phyloP scores from a whole-genome alignment of 2,329 filamentous ascomycete species.

The Emergomyces pasteurianus region DNA sequence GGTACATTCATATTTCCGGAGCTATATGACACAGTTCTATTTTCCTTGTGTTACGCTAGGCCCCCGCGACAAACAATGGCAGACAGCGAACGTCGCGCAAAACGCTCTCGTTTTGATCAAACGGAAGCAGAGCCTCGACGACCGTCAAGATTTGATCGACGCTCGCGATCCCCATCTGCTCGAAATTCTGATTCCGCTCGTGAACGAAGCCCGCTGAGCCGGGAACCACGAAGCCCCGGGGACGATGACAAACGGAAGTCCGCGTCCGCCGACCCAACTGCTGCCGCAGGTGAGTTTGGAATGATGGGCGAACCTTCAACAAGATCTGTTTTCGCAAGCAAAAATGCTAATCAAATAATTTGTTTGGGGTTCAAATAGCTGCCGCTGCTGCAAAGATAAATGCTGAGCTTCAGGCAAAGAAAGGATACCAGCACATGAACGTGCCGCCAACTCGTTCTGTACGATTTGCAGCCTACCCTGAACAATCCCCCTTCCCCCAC shows the following conservation, averaged over 20 bases:
- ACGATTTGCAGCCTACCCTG: constrained; percentile 15
- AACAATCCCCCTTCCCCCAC: not conserved
- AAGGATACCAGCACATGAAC: constrained; percentile 81
- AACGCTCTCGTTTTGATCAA: constrained; percentile 91
- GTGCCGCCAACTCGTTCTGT: constrained; percentile 65
- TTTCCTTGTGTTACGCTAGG: not conserved
- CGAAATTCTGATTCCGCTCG: constrained; percentile 57
- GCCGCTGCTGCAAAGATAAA: constrained; percentile 84
- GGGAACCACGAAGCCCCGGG: constrained; percentile 38
- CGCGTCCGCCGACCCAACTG: constrained; percentile 57
- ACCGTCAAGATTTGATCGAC: constrained; percentile 75
- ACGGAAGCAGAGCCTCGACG: constrained; percentile 69
- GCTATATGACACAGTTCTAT: not conserved
- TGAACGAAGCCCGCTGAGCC: constrained; percentile 67
- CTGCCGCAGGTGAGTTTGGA: constrained; percentile 49
- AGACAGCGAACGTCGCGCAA: constrained; percentile 62
- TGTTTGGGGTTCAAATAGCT: constrained; percentile 39
- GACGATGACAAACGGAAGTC: constrained; percentile 27
- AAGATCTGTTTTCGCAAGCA: not conserved
- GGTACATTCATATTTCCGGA: not conserved
- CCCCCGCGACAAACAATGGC: constrained; percentile 23
- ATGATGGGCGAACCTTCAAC: not conserved
- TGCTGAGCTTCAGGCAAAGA: constrained; percentile 71
- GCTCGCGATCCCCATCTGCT: constrained; percentile 69
- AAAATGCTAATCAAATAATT: constrained; percentile 7